Conservation (phyloP, 228 moss, liverwort and hornwort species). For the Sphagnum magellanicum region DNA sequence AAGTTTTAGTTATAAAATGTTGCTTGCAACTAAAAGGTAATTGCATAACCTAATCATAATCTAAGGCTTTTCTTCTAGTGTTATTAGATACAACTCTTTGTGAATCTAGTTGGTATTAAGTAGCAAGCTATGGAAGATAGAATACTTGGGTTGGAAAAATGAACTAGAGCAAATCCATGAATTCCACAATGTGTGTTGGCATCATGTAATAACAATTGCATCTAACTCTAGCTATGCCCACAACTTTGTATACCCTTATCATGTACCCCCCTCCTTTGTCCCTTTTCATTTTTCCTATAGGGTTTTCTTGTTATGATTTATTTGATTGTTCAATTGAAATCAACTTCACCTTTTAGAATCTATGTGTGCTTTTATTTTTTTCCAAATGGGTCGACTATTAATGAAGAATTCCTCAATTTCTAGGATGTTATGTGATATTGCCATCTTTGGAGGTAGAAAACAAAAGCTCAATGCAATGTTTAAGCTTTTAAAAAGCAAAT, state of each 20-base stretch:
- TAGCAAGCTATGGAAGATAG: conserved; percentile 62
- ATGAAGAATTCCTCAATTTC: too few relatives aligned
- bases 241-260: conserved; percentile 89
- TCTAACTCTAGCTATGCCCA: conserved; percentile 65
- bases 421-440: too few relatives aligned
- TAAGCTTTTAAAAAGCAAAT: not conserved
- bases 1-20: too few relatives aligned
- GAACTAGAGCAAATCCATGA: conserved; percentile 59
- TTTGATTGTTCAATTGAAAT: too few relatives aligned
- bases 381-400: too few relatives aligned
- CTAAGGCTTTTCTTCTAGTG: too few relatives aligned
- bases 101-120: not conserved
- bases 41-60: too few relatives aligned
- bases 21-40: too few relatives aligned
- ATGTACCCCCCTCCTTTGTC: conserved; percentile 26
- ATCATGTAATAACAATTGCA: conserved; percentile 89
- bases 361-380: too few relatives aligned
- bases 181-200: conserved; percentile 94
- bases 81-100: conserved; percentile 1
- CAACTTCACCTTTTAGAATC: too few relatives aligned
- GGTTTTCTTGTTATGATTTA: too few relatives aligned
- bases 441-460: too few relatives aligned
- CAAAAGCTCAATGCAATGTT: not conserved
- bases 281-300: not conserved
- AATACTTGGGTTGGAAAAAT: conserved; percentile 81